Conservation (phyloP, 768 basidiomycete genomes). For the Psilocybe cyanescens region DNA sequence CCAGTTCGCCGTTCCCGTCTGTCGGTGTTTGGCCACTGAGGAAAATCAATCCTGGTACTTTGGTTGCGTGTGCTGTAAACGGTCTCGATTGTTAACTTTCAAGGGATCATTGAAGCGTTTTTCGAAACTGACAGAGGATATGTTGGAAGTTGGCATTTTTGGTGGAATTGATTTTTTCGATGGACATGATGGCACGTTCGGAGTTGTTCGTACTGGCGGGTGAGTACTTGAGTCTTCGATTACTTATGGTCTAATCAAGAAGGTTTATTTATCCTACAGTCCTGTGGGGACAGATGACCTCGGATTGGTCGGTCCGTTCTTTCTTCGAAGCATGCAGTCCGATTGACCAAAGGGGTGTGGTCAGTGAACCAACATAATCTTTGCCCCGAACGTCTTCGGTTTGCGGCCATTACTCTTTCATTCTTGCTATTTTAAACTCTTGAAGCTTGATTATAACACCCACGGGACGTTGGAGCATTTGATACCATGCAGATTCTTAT, state of each 20-base stretch:
- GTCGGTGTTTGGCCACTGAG: conserved; percentile 64
- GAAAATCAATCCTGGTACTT: conserved; percentile 61
- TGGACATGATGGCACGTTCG: conserved; percentile 37
- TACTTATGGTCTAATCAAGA: conserved; percentile 5
- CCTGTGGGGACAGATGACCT: conserved; percentile 8
- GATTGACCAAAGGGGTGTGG: not conserved
- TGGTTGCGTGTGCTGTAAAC: conserved; percentile 54
- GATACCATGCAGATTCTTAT: conserved; percentile 1
- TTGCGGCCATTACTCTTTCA: not conserved
- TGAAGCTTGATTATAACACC: not conserved
- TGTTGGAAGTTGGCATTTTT: conserved; percentile 48
- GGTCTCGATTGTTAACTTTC: not conserved
- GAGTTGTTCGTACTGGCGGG: not conserved
- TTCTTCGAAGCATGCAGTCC: not conserved
- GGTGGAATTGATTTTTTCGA: conserved; percentile 58
- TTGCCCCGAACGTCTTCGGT: not conserved
- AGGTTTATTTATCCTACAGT: conserved; percentile 5
- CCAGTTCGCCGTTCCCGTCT: conserved; percentile 49
- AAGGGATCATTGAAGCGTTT: conserved; percentile 2
- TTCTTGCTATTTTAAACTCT: not conserved
- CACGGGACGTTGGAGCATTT: not conserved
- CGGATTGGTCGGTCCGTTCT: conserved; percentile 9
- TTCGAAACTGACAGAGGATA: conserved; percentile 48
- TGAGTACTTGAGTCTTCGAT: not conserved
- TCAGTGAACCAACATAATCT: not conserved